A percentile compares a stretch with the other conserved stretches of the same genome.
Evolutionary conservation across 441 rosid genomes (phyloP).

Genomic region (Populus tomentosa): DNA sequence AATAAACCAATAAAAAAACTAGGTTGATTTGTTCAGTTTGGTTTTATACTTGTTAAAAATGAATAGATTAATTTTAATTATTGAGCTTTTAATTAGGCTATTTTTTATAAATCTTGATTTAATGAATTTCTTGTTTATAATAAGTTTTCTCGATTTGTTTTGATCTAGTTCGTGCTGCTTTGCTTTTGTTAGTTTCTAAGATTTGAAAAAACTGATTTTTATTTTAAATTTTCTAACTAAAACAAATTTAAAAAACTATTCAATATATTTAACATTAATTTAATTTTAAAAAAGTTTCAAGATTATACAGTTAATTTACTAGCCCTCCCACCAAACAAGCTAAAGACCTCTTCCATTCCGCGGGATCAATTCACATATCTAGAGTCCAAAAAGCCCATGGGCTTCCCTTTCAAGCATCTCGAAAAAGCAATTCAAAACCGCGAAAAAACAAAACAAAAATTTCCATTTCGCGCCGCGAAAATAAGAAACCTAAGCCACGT

Average conservation of each 20-base stretch:
- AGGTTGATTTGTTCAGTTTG: no score
- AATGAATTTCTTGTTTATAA: not conserved
- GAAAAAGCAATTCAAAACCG: not conserved
- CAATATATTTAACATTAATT: not conserved
- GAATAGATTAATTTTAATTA: no score
- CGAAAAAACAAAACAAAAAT: not conserved
- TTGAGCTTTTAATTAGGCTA: not conserved
- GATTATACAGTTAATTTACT: no score
- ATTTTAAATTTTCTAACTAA: no score
- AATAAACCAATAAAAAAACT: no score
- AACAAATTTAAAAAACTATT: no score
- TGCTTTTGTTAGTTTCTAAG: no score
- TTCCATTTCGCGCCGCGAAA: not conserved
- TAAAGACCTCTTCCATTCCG: no score
- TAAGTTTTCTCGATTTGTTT: not conserved
- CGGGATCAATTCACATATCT: no score
- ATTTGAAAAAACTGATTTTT: no score
- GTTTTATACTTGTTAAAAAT: no score
- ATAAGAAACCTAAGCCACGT: not conserved
- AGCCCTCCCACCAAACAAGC: not conserved
- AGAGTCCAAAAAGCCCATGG: not conserved
- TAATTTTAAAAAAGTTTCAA: not conserved
- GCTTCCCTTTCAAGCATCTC: not conserved
- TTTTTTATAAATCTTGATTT: not conserved
- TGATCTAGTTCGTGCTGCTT: not conserved